Conservation (phyloP, 768 basidiomycete species). For the Trametes sanguinea region DNA sequence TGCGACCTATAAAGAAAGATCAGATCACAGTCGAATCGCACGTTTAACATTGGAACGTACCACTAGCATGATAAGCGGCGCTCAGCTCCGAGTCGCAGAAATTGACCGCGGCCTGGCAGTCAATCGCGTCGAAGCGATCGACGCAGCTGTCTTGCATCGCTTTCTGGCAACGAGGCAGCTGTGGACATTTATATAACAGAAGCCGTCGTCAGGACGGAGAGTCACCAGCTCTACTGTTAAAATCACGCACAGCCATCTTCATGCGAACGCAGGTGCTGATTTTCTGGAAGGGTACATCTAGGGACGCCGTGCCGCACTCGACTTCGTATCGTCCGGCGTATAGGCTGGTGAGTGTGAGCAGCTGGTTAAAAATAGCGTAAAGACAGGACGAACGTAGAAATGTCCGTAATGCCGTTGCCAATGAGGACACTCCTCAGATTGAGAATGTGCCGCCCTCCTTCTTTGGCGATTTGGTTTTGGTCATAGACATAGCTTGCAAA, state of each 20-base stretch:
- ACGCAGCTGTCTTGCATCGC: slow-evolving; percentile 61
- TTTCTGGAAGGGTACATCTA: slow-evolving; percentile 51
- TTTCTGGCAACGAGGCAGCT: slow-evolving; percentile 71
- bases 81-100: slow-evolving; percentile 67
- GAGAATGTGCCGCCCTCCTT: slow-evolving; percentile 52
- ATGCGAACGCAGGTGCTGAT: slow-evolving; percentile 53
- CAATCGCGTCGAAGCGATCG: slow-evolving; percentile 63
- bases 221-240: neutral
- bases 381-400: slow-evolving; percentile 42
- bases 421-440: slow-evolving; percentile 77
- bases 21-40: slow-evolving; percentile 30
- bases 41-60: slow-evolving; percentile 39
- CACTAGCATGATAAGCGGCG: slow-evolving; percentile 39
- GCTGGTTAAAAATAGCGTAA: neutral
- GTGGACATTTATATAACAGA: neutral
- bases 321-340: slow-evolving; percentile 50
- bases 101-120: slow-evolving; percentile 63
- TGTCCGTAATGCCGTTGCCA: slow-evolving; percentile 68
- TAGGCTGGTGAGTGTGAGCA: slow-evolving; percentile 27
- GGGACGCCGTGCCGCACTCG: slow-evolving; percentile 50
- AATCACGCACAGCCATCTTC: slow-evolving; percentile 53
- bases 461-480: slow-evolving; percentile 56
- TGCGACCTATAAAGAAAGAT: slow-evolving; percentile 37
- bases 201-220: neutral
- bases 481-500: slow-evolving; percentile 81